Evolutionary conservation across 2,329 filamentous ascomycete species (phyloP), one percentile per base, ranked within the genome.

Genomic region (Delphinella strobiligena): DNA sequence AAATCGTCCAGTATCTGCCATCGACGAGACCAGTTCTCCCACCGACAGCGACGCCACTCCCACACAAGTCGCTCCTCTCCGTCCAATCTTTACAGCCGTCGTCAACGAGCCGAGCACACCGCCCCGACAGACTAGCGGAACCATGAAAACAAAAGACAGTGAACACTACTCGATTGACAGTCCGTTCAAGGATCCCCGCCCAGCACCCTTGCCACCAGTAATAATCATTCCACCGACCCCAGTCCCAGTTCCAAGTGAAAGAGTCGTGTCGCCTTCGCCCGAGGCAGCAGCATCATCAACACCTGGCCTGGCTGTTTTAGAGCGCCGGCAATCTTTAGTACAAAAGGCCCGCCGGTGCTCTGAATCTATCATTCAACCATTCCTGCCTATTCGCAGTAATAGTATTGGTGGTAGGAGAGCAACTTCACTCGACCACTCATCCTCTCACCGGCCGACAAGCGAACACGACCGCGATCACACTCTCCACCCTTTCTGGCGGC

Each of bases 401-500:
- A 53, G 55, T 31, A 40, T 41, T 8, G 39, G 39, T 24, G 48
- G 46, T 29, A 29, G 12, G 9, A 10, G 14, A 10, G 9, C 10
- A 9, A 12, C 12, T 9, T 30, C 27, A 34, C 41, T 5, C 33
- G 48, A 44, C 51, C 45, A 40, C 31, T 18, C 35, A 39, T 39
- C 31, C 11, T 37, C 43, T 3, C 46, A 15, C 47, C 53, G 37
- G n/a, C 40, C 45, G 14, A 34, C 30, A 19, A 33, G 16, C 17
- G 15, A 32, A 12, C 37, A 44, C 5, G 40, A 38, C 29, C 17
- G 42, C 34, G 65, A 74, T 39, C 62, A 62, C 32, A 65, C 64
- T 31, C 54, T 76, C 4, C 69, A 77, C 47, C 74, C 75, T 2
- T 75, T 78, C 51, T 80, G 76, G 76, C 66, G 70, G 16, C 75